Evolutionary conservation across 306 rosid genomes (phyloP).

Genomic region (Cicer cuneatum): DNA sequence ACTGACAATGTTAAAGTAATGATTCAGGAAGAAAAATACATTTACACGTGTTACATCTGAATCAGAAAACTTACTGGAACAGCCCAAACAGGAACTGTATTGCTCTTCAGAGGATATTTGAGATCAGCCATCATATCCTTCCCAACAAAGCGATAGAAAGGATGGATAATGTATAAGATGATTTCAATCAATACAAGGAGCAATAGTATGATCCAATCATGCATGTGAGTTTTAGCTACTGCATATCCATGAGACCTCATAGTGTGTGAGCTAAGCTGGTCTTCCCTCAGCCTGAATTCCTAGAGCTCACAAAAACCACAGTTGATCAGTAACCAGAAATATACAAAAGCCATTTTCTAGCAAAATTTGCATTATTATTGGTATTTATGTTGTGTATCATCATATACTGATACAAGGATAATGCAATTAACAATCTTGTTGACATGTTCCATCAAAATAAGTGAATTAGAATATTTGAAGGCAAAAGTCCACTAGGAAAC

Average conservation of each 20-base stretch:
- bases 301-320: constrained; percentile 38
- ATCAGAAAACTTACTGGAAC: constrained; percentile 71
- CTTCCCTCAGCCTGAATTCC: constrained; percentile 62
- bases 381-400: constrained; percentile 18
- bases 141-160: constrained; percentile 90
- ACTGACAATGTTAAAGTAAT: constrained; percentile 30
- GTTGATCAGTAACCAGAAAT: constrained; percentile 33
- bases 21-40: constrained; percentile 8
- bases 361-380: constrained; percentile 9
- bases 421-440: background rate
- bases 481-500: constrained; percentile 17
- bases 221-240: constrained; percentile 70
- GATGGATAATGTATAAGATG: constrained; percentile 56
- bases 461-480: background rate
- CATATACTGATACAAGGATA: constrained; percentile 29
- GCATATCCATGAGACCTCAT: constrained; percentile 75
- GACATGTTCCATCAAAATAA: background rate
- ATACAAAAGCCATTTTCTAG: constrained; percentile 12
- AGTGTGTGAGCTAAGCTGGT: constrained; percentile 75
- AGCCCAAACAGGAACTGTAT: constrained; percentile 85
- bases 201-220: constrained; percentile 86
- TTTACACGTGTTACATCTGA: constrained; percentile 16
- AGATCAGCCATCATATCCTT: constrained; percentile 90
- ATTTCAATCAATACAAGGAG: constrained; percentile 61
- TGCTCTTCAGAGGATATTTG: constrained; percentile 77